Base-by-base conservation (phyloP, 2,329 filamentous ascomycete species). In the Lachnellula suecica region DNA sequence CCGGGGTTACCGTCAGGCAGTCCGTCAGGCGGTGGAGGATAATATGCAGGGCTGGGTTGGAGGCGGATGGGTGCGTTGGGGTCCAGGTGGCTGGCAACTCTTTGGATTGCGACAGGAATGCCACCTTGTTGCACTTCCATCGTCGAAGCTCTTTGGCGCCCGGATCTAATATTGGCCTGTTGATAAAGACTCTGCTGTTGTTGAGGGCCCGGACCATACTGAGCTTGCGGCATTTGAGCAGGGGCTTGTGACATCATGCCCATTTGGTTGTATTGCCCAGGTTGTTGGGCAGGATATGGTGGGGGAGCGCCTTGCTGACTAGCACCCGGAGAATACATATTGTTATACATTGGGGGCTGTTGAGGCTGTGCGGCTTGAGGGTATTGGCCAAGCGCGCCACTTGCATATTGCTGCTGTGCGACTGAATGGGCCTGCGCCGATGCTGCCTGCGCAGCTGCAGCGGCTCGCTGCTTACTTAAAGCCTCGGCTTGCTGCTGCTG, bases 401-500 rank as follows among this genome's bases (percentile, higher is more conserved):
- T 44, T 17, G 79, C 77, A 63, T 93, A 94, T 5, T 85, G 85
- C 43, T 76, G 79, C 67, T 88, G 84, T 2, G 79, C 81, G 47
- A 77, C 79, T 10, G 82, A 82, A 65, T 86, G 86, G 15, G 86
- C 87, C 44, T 62, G 60, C 1, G 52, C 52, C 10, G 52, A 70
- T 4, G 54, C 45, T 24, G 52, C 51, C 44, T 62, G 70, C 49
- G 82, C 51, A 2, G 87, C 87, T 34, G 80, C 81, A 60, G 86
- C 83, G 10, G 89, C 91, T 60, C 93, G 82, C 71, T 97, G 93
- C 72, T 96, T 96, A 76, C 91, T 96, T 51, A 96, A 75, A 34
- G 92, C 91, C 68, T 97, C 94, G 15, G 91, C 93, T 72, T 96
- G 91, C 68, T 96, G 90, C 68, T 97, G 94, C 70, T 97, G 92